Percentiles rank a stretch among this genome's conserved stretches.
Conservation (phyloP, 2,329 filamentous ascomycete species). For the Aspergillus fumigatus region DNA sequence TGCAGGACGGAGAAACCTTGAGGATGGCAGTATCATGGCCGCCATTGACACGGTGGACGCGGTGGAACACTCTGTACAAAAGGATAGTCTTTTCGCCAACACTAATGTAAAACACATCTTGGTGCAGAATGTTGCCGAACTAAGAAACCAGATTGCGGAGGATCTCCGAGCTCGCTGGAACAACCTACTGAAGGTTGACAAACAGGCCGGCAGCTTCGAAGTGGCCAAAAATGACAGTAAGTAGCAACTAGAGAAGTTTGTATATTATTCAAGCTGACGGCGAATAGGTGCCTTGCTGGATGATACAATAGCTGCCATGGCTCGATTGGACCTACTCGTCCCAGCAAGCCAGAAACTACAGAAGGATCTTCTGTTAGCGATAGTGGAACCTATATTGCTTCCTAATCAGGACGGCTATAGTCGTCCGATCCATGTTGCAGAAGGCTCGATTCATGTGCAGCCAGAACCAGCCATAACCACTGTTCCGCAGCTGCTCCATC, state of each 20-base stretch:
- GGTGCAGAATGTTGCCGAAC: constrained; percentile 58
- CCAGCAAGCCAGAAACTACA: constrained; percentile 29
- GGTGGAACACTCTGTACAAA: constrained; percentile 29
- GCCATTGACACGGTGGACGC: constrained; percentile 48
- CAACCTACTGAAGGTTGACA: constrained; percentile 60
- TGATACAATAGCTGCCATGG: constrained; percentile 28
- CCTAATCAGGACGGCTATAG: constrained; percentile 22
- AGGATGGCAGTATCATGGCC: constrained; percentile 41
- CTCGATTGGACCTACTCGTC: constrained; percentile 28
- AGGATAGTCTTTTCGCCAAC: constrained; percentile 27
- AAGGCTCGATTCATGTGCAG: constrained; percentile 25
- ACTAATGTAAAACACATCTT: constrained; percentile 52
- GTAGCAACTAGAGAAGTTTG: constrained; percentile 26
- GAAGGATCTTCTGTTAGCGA: constrained; percentile 25
- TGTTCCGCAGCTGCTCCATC: constrained; percentile 37
- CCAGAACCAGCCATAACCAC: constrained; percentile 21
- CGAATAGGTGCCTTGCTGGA: constrained; percentile 20
- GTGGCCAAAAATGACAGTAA: constrained; percentile 53
- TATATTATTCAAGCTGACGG: constrained; percentile 2
- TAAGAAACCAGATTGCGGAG: constrained; percentile 63
- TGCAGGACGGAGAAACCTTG: constrained; percentile 42
- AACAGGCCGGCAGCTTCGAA: constrained; percentile 50
- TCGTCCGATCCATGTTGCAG: constrained; percentile 22
- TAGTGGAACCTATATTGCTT: constrained; percentile 32
- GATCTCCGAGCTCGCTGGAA: constrained; percentile 69